Percentiles rank a stretch among this genome's conserved stretches.
Conservation (phyloP, 371 early-diverging fungal genomes). For the Fennellomyces sp. region DNA sequence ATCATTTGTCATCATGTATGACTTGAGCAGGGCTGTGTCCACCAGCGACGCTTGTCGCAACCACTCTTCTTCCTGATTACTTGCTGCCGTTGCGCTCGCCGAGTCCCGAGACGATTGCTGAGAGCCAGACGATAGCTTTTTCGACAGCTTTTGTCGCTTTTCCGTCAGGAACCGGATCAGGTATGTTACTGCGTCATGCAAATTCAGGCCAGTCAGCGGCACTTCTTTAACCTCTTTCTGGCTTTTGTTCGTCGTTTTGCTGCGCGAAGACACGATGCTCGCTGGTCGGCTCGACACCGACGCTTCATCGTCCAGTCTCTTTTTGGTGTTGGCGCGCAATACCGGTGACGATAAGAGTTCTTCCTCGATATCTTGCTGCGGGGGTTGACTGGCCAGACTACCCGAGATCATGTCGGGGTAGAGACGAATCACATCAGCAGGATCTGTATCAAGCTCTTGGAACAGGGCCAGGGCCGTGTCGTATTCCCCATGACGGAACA, state of each 20-base stretch:
- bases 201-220: slow-evolving; percentile 42
- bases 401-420: slow-evolving; percentile 78
- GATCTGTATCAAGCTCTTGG: slow-evolving; percentile 79
- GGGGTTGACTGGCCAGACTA: slow-evolving; percentile 16
- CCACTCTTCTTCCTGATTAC: slow-evolving; percentile 44
- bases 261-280: slow-evolving; percentile 34
- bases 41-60: slow-evolving; percentile 71
- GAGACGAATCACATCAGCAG: slow-evolving; percentile 82
- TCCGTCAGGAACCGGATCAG: slow-evolving; percentile 75
- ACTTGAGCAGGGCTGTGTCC: slow-evolving; percentile 88
- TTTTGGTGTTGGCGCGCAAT: slow-evolving; percentile 10
- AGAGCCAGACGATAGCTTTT: slow-evolving; percentile 29
- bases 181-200: slow-evolving; percentile 64
- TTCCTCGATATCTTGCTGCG: slow-evolving; percentile 15
- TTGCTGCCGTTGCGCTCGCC: background rate
- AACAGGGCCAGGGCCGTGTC: slow-evolving; percentile 80
- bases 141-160: slow-evolving; percentile 65
- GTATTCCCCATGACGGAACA: slow-evolving; percentile 78
- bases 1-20: slow-evolving; percentile 79
- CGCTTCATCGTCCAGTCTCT: slow-evolving; percentile 16
- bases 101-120: slow-evolving; percentile 17
- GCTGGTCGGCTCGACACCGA: slow-evolving; percentile 24
- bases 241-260: slow-evolving; percentile 27
- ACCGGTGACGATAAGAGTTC: slow-evolving; percentile 8
- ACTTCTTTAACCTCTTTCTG: slow-evolving; percentile 26